Evolutionary conservation across 805 yeast genomes (phyloP), one percentile per base, ranked within the genome.

Genomic region (Candida dendrica): DNA sequence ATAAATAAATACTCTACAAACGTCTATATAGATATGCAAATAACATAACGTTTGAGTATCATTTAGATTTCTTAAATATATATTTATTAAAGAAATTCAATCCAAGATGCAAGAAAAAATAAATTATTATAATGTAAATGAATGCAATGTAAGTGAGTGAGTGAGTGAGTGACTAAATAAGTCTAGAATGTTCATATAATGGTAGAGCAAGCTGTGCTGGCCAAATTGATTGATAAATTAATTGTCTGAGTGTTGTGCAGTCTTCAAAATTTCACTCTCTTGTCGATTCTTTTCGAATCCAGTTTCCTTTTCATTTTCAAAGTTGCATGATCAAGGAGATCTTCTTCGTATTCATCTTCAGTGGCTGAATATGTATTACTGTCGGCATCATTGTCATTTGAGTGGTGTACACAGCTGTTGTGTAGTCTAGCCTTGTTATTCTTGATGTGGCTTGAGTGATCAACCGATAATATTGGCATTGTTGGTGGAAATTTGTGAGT

Each of bases 401-500:
- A 27, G 4, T 11, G n/a, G 5, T 4, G 30, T n/a, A n/a, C n/a
- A n/a, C n/a, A 27, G n/a, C 13, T 27, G 30, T 27, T 27, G 30
- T 27, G 13, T 27, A 27, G 4, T 27, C 30, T 27, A 10, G 30
- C 30, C 30, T 27, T 27, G 30, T 27, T 4, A 27, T 27, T 27
- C 13, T 27, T 32, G 11, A 32, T 34, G 19, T 26, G 38, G n/a
- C 20, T 15, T 3, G 34, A 30, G 17, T 37, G 43, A 31, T 41
- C 40, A 4, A 38, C 41, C 10, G 41, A 42, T 19, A 51, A 15
- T 2, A 54, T 43, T 2, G 56, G 58, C 37, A 42, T 46, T 0
- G 55, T 39, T 10, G 53, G 51, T 15, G 53, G 56, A 37, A 55
- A 54, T 31, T 44, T 51, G 41, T 42, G 46, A 6, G 10, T 26